Conservation (phyloP, 164 flowering plant species). For the Chloranthus sessilifolius region DNA sequence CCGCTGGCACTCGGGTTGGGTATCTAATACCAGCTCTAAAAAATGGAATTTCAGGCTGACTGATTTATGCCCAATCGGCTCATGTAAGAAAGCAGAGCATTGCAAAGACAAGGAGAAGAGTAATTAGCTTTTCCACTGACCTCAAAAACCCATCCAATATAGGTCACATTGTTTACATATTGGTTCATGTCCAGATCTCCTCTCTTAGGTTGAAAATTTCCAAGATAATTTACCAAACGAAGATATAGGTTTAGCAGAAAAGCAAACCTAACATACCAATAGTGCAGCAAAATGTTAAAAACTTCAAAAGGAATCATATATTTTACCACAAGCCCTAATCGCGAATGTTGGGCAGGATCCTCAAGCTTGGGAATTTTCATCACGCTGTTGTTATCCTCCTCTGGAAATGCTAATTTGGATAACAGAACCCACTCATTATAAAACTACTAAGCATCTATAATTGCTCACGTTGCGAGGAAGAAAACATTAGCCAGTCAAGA, state of each 20-base stretch:
- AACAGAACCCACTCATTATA: background rate
- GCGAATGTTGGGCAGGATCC: slow-evolving; percentile 60
- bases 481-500: no score
- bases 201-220: slow-evolving; percentile 78
- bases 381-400: slow-evolving; percentile 54
- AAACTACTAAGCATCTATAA: no score
- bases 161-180: slow-evolving; percentile 94
- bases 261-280: background rate
- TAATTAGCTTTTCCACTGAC: slow-evolving; percentile 27
- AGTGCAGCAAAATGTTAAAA: slow-evolving; percentile 1
- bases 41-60: no score
- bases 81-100: no score
- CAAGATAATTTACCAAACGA: no score
- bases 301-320: slow-evolving; percentile 3
- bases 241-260: slow-evolving; percentile 3
- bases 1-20: no score
- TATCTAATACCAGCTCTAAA: no score
- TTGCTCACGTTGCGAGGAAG: no score
- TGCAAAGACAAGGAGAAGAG: background rate
- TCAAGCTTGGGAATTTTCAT: slow-evolving; percentile 71
- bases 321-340: slow-evolving; percentile 61
- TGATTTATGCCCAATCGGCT: no score
- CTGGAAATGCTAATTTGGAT: slow-evolving; percentile 68
- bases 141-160: slow-evolving; percentile 98
- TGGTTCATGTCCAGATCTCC: slow-evolving; percentile 97